A percentile compares a stretch with the other conserved stretches of the same genome.
Evolutionary conservation across 2,329 filamentous ascomycete species (phyloP).

Genomic region (Cladosporium sp.): DNA sequence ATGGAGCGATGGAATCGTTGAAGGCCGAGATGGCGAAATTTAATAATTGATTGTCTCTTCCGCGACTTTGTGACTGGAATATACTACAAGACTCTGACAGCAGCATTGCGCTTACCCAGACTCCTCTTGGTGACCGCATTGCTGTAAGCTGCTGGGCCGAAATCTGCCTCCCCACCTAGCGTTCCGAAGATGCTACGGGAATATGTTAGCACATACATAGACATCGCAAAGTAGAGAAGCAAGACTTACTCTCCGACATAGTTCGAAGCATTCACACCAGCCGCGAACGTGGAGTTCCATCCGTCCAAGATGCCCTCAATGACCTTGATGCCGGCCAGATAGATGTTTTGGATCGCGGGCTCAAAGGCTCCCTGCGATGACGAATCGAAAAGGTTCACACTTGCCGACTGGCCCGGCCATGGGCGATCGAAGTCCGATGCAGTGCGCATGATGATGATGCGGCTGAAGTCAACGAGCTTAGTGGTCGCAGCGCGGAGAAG

Average conservation of each 20-base stretch:
- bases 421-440: slow-evolving; percentile 72
- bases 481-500: slow-evolving; percentile 60
- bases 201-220: slow-evolving; percentile 49
- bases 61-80: neutral
- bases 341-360: slow-evolving; percentile 66
- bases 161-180: slow-evolving; percentile 53
- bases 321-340: slow-evolving; percentile 64
- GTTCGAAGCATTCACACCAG: slow-evolving; percentile 60
- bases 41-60: neutral
- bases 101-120: slow-evolving; percentile 23
- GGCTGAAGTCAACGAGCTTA: slow-evolving; percentile 63
- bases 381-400: slow-evolving; percentile 64
- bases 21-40: neutral
- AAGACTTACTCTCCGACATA: slow-evolving; percentile 50
- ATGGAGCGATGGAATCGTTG: neutral
- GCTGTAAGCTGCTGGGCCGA: slow-evolving; percentile 22
- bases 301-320: slow-evolving; percentile 61
- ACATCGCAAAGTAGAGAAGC: neutral
- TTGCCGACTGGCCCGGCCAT: slow-evolving; percentile 56
- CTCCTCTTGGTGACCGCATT: slow-evolving; percentile 34
- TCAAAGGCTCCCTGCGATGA: slow-evolving; percentile 63
- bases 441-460: slow-evolving; percentile 68
- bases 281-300: slow-evolving; percentile 61
- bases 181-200: slow-evolving; percentile 59
- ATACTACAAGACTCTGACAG: neutral